Conservation (phyloP, 805 yeast species). For the Barnettozyma salicaria region DNA sequence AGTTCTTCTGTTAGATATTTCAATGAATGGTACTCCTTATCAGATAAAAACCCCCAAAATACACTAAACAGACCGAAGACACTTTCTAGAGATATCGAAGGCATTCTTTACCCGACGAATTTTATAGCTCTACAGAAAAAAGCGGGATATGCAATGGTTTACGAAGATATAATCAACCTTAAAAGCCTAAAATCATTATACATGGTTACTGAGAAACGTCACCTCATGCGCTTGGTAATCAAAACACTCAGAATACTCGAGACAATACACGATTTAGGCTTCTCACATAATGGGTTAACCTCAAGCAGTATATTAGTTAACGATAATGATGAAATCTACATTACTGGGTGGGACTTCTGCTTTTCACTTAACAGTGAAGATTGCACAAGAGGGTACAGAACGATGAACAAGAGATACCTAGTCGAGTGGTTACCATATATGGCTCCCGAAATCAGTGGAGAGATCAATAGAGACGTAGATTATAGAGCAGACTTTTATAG, state of each 20-base stretch:
- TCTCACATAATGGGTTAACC: constrained; percentile 44
- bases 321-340: constrained; percentile 30
- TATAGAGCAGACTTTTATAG: constrained; percentile 44
- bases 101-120: constrained; percentile 19
- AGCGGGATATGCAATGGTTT: constrained; percentile 17
- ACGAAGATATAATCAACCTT: constrained; percentile 17
- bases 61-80: constrained; percentile 9
- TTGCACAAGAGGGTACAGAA: constrained; percentile 36
- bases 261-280: constrained; percentile 34
- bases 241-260: constrained; percentile 23
- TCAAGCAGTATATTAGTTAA: constrained; percentile 34
- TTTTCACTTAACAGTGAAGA: constrained; percentile 38
- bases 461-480: constrained; percentile 34
- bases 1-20: constrained; percentile 18
- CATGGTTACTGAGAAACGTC: constrained; percentile 10
- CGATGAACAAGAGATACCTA: constrained; percentile 33
- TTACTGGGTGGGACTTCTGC: constrained; percentile 45
- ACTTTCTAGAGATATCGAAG: constrained; percentile 13
- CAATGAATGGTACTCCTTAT: constrained; percentile 22
- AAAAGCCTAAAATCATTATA: constrained; percentile 16
- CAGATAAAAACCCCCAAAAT: constrained; percentile 11
- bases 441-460: constrained; percentile 46
- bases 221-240: constrained; percentile 23
- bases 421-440: constrained; percentile 39
- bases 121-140: constrained; percentile 11